Evolutionary conservation across 345 rosid species (phyloP).

Genomic region (Linum lewisii): DNA sequence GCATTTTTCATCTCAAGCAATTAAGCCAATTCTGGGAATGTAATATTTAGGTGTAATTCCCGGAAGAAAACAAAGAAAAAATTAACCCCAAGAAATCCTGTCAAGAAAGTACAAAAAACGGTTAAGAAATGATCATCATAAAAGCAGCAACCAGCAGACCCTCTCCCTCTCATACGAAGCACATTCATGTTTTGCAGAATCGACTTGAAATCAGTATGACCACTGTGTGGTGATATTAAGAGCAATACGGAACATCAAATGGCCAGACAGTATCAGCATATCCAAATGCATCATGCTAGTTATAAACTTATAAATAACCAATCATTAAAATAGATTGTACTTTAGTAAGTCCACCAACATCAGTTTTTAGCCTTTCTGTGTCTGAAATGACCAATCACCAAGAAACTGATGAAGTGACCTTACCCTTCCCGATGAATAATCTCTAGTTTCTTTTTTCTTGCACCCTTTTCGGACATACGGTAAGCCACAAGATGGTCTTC

Average conservation of each 20-base stretch:
- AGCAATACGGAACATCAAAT: no score
- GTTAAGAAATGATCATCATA: no score
- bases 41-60: background rate
- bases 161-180: no score
- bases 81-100: no score
- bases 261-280: background rate
- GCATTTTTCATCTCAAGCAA: background rate
- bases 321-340: background rate
- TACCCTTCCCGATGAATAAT: slow-evolving; percentile 56
- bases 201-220: background rate
- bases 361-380: background rate
- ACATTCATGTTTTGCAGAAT: no score
- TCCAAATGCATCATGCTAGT: background rate
- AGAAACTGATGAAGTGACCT: slow-evolving; percentile 14
- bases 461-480: slow-evolving; percentile 44
- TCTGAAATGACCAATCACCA: background rate
- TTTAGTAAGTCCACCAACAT: no score
- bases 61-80: no score
- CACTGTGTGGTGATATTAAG: no score
- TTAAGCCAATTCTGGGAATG: background rate
- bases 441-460: slow-evolving; percentile 58
- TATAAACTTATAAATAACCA: no score
- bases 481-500: slow-evolving; percentile 81
- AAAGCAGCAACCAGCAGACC: no score
- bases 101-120: no score